Evolutionary conservation across 129 eudicot genomes (phyloP).

Genomic region (Tanacetum coccineum): DNA sequence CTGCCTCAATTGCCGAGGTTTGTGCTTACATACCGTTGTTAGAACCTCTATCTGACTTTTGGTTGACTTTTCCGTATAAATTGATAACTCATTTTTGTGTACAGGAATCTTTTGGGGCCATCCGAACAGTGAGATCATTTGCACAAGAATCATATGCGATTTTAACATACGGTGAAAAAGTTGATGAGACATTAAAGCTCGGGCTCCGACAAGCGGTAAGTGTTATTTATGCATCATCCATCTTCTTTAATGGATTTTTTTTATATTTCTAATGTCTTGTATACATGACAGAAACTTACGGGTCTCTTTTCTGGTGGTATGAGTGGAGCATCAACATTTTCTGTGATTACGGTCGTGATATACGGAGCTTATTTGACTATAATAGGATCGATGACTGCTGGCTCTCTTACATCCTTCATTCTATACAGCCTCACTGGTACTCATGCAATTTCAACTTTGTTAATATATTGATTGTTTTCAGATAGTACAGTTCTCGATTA

Average conservation of each 20-base stretch:
- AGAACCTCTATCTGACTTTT: background rate
- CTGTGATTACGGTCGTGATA: slow-evolving; percentile 46
- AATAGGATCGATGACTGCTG: slow-evolving; percentile 41
- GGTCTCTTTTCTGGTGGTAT: slow-evolving; percentile 51
- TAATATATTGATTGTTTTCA: background rate
- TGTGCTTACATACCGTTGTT: slow-evolving; percentile 34
- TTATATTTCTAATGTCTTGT: background rate
- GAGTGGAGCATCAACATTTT: slow-evolving; percentile 48
- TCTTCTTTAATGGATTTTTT: background rate
- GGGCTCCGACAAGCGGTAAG: slow-evolving; percentile 50
- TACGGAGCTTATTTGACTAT: slow-evolving; percentile 52
- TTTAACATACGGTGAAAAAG: slow-evolving; percentile 44
- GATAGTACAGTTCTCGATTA: background rate
- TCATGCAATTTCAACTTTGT: background rate
- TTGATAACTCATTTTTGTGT: background rate
- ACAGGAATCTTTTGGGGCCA: slow-evolving; percentile 49
- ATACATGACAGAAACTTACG: slow-evolving; percentile 35
- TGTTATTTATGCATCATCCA: background rate
- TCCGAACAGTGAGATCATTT: slow-evolving; percentile 41
- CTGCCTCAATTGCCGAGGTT: slow-evolving; percentile 58
- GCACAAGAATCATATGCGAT: slow-evolving; percentile 49
- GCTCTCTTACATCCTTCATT: slow-evolving; percentile 49
- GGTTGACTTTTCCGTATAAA: background rate
- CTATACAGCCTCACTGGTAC: slow-evolving; percentile 50
- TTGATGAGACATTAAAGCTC: slow-evolving; percentile 47